Evolutionary conservation across 2,329 filamentous ascomycete species (phyloP).

Genomic region (Sporothrix phasma): DNA sequence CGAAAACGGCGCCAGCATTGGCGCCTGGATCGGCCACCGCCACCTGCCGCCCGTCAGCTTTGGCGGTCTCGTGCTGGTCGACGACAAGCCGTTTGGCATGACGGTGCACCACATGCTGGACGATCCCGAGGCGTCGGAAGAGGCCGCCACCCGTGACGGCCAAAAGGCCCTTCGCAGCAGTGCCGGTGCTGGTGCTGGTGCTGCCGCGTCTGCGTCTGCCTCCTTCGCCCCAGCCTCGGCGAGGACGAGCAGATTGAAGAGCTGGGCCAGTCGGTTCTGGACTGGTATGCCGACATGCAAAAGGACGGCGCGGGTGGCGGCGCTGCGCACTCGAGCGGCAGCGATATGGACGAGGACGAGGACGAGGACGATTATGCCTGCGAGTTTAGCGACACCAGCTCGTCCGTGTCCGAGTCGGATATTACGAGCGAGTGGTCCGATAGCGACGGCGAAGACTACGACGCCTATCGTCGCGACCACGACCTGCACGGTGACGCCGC

Average conservation of each 20-base stretch:
- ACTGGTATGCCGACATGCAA: conserved; percentile 33
- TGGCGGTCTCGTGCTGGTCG: conserved; percentile 76
- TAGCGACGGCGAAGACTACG: conserved; percentile 38
- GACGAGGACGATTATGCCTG: conserved; percentile 45
- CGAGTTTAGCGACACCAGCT: conserved; percentile 53
- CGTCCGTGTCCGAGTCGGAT: conserved; percentile 39
- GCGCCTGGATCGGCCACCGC: conserved; percentile 74
- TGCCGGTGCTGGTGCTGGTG: conserved; percentile 12
- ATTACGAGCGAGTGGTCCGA: conserved; percentile 42
- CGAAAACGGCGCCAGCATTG: conserved; percentile 81
- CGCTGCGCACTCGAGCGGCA: conserved; percentile 30
- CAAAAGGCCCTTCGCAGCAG: conserved; percentile 20
- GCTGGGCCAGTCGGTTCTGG: conserved; percentile 28
- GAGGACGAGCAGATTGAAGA: conserved; percentile 22
- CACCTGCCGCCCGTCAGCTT: conserved; percentile 88
- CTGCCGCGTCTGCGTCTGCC: conserved; percentile 18
- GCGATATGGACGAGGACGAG: background rate
- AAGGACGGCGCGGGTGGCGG: conserved; percentile 30
- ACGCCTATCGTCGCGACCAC: conserved; percentile 31
- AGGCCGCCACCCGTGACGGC: conserved; percentile 15
- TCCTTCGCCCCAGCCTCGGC: conserved; percentile 20
- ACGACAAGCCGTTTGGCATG: conserved; percentile 81
- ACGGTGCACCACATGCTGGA: conserved; percentile 96
- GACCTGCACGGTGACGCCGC: conserved; percentile 31
- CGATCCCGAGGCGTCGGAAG: conserved; percentile 40